A percentile compares a stretch with the other conserved stretches of the same genome.
phyloP scores from a whole-genome alignment of 768 basidiomycete species.

The Kockovaella imperatae region DNA sequence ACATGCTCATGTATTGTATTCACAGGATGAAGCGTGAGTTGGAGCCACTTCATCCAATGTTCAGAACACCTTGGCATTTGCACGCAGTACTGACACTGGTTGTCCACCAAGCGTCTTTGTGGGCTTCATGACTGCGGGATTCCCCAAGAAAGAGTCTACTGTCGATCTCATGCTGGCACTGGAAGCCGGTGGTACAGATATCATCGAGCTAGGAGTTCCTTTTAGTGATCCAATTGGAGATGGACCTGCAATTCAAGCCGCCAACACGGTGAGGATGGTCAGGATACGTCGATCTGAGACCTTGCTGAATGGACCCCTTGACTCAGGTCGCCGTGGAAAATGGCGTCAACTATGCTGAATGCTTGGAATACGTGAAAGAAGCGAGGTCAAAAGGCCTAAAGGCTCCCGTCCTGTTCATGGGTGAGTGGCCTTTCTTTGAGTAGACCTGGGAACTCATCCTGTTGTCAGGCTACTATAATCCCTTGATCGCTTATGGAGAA shows the following conservation, averaged over 20 bases:
- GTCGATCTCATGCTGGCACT: slow-evolving; percentile 83
- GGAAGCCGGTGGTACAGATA: slow-evolving; percentile 85
- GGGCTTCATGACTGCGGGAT: slow-evolving; percentile 93
- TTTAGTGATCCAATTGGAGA: slow-evolving; percentile 97
- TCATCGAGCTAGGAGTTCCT: slow-evolving; percentile 90
- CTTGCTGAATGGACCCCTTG: not conserved
- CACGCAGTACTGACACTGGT: not conserved
- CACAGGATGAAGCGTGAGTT: slow-evolving; percentile 39
- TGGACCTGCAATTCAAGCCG: slow-evolving; percentile 84
- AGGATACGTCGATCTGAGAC: not conserved
- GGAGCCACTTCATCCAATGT: not conserved
- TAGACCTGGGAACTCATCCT: not conserved
- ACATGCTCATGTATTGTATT: not conserved
- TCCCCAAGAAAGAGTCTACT: slow-evolving; percentile 68
- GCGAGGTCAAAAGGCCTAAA: slow-evolving; percentile 76
- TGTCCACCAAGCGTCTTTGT: slow-evolving; percentile 44
- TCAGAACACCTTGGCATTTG: not conserved
- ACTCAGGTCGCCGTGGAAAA: slow-evolving; percentile 74
- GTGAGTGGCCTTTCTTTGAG: slow-evolving; percentile 46
- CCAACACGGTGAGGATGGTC: slow-evolving; percentile 68
- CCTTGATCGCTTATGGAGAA: slow-evolving; percentile 88
- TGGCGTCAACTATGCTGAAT: slow-evolving; percentile 64
- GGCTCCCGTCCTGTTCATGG: slow-evolving; percentile 87
- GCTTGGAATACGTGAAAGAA: slow-evolving; percentile 65
- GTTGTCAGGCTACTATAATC: slow-evolving; percentile 89